Conservation (phyloP, 1,284 basidiomycete genomes). For the Papiliotrema flavescens region DNA sequence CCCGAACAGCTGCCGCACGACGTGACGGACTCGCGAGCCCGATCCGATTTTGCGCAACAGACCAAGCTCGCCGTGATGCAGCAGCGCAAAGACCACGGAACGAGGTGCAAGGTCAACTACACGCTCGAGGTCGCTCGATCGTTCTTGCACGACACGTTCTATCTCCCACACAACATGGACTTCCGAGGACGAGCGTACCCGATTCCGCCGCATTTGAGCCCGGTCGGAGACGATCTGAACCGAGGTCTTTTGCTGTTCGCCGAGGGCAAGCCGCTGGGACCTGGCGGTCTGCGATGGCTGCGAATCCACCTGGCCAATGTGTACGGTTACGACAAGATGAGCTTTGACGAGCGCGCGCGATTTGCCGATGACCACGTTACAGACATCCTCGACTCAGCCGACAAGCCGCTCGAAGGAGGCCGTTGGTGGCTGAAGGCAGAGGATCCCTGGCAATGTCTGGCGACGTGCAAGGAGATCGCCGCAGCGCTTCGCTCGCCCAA, state of each 20-base stretch:
- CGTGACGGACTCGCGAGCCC: conserved; percentile 64
- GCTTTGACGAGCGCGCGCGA: conserved; percentile 80
- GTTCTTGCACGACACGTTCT: conserved; percentile 63
- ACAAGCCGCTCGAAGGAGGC: conserved; percentile 73
- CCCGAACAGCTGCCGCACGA: conserved; percentile 63
- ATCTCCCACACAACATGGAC: conserved; percentile 95
- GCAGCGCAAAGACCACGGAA: conserved; percentile 79
- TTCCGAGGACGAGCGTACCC: conserved; percentile 98
- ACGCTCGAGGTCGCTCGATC: conserved; percentile 95
- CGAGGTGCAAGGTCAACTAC: conserved; percentile 92
- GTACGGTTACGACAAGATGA: conserved; percentile 92
- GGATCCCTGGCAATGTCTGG: conserved; percentile 96
- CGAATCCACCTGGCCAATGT: conserved; percentile 92
- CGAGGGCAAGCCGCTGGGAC: conserved; percentile 73
- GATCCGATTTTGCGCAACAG: conserved; percentile 60
- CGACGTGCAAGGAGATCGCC: conserved; percentile 82
- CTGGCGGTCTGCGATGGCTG: conserved; percentile 75
- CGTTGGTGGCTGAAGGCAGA: conserved; percentile 90
- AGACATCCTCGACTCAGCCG: conserved; percentile 78
- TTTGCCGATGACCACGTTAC: conserved; percentile 73
- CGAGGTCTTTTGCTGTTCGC: conserved; percentile 86
- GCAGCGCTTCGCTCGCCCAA: conserved; percentile 71
- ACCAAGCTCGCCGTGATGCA: conserved; percentile 61
- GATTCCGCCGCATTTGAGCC: conserved; percentile 91
- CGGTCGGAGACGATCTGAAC: conserved; percentile 92